Evolutionary conservation across 495 filamentous ascomycete genomes (phyloP).

Genomic region (Podospora didyma): DNA sequence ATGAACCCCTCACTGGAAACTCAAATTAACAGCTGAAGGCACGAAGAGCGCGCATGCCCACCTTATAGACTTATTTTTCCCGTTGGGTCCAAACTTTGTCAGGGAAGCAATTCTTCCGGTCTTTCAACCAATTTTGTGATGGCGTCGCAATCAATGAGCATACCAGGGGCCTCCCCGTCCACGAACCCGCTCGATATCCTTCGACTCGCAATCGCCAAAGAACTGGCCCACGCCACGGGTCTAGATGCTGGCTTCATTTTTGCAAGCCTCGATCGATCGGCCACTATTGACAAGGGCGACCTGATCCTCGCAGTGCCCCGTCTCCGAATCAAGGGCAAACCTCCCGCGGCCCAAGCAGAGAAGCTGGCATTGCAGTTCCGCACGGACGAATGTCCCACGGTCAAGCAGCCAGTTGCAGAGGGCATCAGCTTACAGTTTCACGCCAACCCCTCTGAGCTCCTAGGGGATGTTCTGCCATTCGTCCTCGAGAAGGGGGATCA

Average conservation of each 20-base stretch:
- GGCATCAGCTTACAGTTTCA: neutral
- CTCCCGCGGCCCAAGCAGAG: constrained; percentile 56
- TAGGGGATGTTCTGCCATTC: neutral
- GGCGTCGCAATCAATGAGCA: neutral
- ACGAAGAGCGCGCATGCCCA: no score
- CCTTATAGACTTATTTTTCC: no score
- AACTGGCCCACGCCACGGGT: constrained; percentile 66
- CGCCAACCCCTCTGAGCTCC: neutral
- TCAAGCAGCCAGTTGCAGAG: neutral
- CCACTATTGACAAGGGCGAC: constrained; percentile 84
- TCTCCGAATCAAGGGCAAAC: constrained; percentile 73
- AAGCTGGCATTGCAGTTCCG: constrained; percentile 62
- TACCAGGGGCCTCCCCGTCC: constrained; percentile 46
- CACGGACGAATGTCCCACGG: neutral
- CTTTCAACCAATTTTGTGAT: no score
- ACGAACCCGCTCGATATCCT: constrained; percentile 86
- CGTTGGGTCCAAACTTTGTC: no score
- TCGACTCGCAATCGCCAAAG: constrained; percentile 72
- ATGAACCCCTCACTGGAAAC: no score
- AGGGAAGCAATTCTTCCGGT: no score
- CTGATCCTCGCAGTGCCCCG: constrained; percentile 75
- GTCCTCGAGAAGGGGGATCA: neutral
- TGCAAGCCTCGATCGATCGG: constrained; percentile 73
- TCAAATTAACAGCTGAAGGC: no score
- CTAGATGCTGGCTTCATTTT: constrained; percentile 75